These are phyloP conservation scores for Candida saitoana DNA, from an alignment of 805 yeast species.

Conservation along the genomic window DNA sequence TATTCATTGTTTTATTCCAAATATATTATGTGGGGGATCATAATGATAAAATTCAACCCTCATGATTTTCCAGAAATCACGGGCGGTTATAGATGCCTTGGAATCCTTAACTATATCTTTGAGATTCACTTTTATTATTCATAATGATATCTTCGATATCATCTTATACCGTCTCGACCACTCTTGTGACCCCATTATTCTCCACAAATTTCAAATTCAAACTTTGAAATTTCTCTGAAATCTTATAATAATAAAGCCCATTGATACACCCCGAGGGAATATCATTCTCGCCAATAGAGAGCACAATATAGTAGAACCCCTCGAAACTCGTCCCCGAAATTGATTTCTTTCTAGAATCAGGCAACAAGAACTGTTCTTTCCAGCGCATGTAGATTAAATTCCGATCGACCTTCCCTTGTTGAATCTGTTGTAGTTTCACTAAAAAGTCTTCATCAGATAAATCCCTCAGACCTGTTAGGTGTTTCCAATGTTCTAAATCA, in stretches of 20 bases:
- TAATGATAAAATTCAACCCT: too few species aligned
- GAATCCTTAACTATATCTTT: too few species aligned
- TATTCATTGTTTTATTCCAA: too few species aligned
- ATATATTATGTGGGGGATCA: too few species aligned
- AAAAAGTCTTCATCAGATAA: conserved; percentile 36
- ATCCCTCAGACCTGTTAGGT: conserved; percentile 46
- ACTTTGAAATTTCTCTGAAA: conserved; percentile 78
- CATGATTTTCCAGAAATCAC: too few species aligned
- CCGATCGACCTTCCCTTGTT: conserved; percentile 25
- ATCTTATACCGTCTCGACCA: not conserved
- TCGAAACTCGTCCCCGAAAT: conserved; percentile 79
- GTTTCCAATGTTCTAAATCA: conserved; percentile 51
- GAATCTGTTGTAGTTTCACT: conserved; percentile 25
- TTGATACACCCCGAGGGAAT: conserved; percentile 60
- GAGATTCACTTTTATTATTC: too few species aligned
- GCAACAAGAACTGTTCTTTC: conserved; percentile 86
- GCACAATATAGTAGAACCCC: conserved; percentile 85
- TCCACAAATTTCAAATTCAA: conserved; percentile 58
- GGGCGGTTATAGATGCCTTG: too few species aligned
- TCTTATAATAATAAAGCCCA: conserved; percentile 79
- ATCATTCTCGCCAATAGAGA: conserved; percentile 51
- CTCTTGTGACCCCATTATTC: conserved; percentile 33
- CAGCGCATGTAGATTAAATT: conserved; percentile 77
- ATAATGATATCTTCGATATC: too few species aligned
- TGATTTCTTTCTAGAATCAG: conserved; percentile 64